These are phyloP conservation scores for Rhizomucor miehei DNA, from an alignment of 371 early-diverging fungal genomes.

Conservation along the genomic window DNA sequence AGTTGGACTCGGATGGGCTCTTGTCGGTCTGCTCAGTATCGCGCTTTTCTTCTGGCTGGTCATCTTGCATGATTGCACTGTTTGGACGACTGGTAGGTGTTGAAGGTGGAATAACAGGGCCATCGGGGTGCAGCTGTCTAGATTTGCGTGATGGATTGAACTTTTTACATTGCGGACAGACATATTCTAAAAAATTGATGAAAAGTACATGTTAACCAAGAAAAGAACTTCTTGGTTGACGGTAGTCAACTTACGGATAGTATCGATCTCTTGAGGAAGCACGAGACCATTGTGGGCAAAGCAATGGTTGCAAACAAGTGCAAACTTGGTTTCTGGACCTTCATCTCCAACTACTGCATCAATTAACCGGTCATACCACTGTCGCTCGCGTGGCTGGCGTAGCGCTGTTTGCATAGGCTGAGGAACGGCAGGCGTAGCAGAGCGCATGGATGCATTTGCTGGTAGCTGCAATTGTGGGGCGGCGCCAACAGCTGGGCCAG, in stretches of 20 bases:
- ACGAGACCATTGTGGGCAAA: slow-evolving; percentile 89
- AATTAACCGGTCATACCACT: slow-evolving; percentile 82
- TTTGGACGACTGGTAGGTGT: neutral
- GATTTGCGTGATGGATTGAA: slow-evolving; percentile 24
- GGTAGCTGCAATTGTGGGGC: too few species aligned
- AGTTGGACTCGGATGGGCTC: too few species aligned
- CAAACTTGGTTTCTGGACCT: slow-evolving; percentile 80
- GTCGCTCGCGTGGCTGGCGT: slow-evolving; percentile 9
- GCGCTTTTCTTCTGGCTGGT: neutral
- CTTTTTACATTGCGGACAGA: slow-evolving; percentile 20
- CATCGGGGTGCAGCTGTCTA: slow-evolving; percentile 17
- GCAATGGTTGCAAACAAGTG: slow-evolving; percentile 87
- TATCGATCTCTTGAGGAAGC: slow-evolving; percentile 70
- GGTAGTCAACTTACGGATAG: slow-evolving; percentile 66
- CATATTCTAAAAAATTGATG: slow-evolving; percentile 12
- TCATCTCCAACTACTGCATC: slow-evolving; percentile 76
- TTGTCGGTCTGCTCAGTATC: neutral
- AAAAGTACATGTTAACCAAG: neutral
- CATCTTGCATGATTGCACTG: neutral
- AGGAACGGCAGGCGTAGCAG: neutral
- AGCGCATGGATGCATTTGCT: too few species aligned
- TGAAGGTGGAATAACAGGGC: slow-evolving; percentile 12
- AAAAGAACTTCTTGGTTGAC: neutral
- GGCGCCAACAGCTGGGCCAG: too few species aligned
- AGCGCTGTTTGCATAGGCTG: slow-evolving; percentile 3